Conservation (phyloP, 352 stramenopile species). For the Globisporangium polare region DNA sequence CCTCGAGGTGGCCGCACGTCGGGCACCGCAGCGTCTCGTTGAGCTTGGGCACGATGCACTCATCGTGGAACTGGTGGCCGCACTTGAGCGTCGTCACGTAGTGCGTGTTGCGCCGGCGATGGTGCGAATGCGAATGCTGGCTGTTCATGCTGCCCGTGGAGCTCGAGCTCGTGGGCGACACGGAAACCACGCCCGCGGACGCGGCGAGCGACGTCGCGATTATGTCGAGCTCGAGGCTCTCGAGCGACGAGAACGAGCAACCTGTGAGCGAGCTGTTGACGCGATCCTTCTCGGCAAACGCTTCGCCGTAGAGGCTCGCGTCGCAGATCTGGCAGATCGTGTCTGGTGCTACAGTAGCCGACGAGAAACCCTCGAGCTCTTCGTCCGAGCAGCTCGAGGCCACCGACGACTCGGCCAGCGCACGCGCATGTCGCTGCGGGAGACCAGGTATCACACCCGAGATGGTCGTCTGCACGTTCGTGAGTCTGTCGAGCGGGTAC, state of each 20-base stretch:
- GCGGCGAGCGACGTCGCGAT: constrained; percentile 5
- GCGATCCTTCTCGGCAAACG: constrained; percentile 25
- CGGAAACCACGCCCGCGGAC: background rate
- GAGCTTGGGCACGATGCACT: constrained; percentile 76
- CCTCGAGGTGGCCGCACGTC: constrained; percentile 50
- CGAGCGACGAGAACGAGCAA: constrained; percentile 10
- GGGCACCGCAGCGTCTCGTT: constrained; percentile 69
- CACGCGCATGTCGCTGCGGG: background rate
- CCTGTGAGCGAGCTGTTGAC: constrained; percentile 9
- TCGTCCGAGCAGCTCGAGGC: constrained; percentile 23
- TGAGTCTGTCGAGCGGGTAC: constrained; percentile 32
- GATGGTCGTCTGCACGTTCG: constrained; percentile 9
- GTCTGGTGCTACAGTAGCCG: constrained; percentile 16
- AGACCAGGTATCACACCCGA: background rate
- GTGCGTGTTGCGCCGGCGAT: constrained; percentile 24
- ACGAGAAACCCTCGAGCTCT: constrained; percentile 27
- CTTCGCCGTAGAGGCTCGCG: constrained; percentile 40
- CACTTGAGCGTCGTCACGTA: constrained; percentile 73
- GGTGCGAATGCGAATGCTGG: constrained; percentile 5
- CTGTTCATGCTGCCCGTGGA: constrained; percentile 13
- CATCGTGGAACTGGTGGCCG: constrained; percentile 78
- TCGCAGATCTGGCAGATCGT: constrained; percentile 36
- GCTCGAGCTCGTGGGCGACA: constrained; percentile 7
- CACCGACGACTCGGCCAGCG: constrained; percentile 12
- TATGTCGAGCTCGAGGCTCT: constrained; percentile 17